Conservation (phyloP, 2,329 filamentous ascomycete species). For the Beauveria scarabaeidicola region DNA sequence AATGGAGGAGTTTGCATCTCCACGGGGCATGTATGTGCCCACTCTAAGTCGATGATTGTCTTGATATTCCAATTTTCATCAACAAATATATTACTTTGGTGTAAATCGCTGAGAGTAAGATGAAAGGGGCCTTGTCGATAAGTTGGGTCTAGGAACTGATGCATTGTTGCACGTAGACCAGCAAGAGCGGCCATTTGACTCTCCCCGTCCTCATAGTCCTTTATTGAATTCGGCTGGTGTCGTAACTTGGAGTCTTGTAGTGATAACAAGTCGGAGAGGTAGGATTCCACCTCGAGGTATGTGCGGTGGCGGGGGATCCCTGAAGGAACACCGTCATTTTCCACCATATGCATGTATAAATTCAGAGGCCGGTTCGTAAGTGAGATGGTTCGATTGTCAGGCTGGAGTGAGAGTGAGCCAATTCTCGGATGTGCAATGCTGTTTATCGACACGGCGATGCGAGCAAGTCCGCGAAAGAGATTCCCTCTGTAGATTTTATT, state of each 20-base stretch:
- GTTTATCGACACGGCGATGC: constrained; percentile 19
- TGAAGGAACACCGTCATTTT: constrained; percentile 25
- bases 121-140: constrained; percentile 24
- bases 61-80: constrained; percentile 25
- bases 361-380: constrained; percentile 27
- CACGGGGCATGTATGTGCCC: constrained; percentile 17
- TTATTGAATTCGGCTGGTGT: constrained; percentile 26
- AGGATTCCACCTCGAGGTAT: constrained; percentile 23
- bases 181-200: constrained; percentile 21
- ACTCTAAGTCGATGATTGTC: constrained; percentile 24
- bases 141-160: constrained; percentile 16
- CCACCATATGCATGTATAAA: constrained; percentile 22
- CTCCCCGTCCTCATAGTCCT: constrained; percentile 19
- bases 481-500: constrained; percentile 13
- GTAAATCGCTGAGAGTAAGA: constrained; percentile 27
- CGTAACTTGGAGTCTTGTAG: constrained; percentile 26
- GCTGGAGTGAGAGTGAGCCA: constrained; percentile 17
- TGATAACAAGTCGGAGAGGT: constrained; percentile 22
- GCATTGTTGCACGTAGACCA: constrained; percentile 20
- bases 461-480: constrained; percentile 20
- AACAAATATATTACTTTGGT: constrained; percentile 28
- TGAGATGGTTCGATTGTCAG: constrained; percentile 17
- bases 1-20: constrained; percentile 21
- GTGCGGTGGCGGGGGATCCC: constrained; percentile 25
- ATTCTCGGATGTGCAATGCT: constrained; percentile 13